Evolutionary conservation across 2,329 filamentous ascomycete species (phyloP).

Genomic region (Lachnellula cervina): DNA sequence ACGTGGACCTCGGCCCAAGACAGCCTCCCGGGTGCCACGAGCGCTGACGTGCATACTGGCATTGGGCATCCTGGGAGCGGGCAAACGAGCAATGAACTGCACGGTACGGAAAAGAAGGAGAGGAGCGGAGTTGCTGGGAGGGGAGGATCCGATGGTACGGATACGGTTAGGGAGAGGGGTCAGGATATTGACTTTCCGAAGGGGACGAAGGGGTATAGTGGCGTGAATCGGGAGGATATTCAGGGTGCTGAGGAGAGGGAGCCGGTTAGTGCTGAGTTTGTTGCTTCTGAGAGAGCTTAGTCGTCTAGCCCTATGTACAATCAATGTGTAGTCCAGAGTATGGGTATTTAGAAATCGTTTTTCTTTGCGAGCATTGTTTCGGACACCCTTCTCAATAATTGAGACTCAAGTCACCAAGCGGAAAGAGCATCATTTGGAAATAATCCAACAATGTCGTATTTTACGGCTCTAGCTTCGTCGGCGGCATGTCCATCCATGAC

Average conservation of each 20-base stretch:
- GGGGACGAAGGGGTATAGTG: not conserved
- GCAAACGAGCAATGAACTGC: constrained; percentile 38
- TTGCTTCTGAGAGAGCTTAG: constrained; percentile 3
- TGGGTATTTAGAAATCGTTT: not conserved
- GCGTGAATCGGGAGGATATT: not conserved
- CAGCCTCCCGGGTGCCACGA: constrained; percentile 42
- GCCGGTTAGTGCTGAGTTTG: not conserved
- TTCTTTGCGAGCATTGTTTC: no score
- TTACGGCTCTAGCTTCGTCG: no score
- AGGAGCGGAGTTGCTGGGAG: constrained; percentile 36
- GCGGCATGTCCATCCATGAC: no score
- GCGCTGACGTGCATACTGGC: constrained; percentile 39
- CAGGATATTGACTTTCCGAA: constrained; percentile 1
- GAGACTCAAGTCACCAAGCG: no score
- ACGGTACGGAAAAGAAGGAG: constrained; percentile 37
- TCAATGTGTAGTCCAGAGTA: not conserved
- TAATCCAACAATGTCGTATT: no score
- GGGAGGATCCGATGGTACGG: constrained; percentile 3
- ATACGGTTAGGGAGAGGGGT: constrained; percentile 9
- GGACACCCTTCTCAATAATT: no score
- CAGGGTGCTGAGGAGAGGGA: not conserved
- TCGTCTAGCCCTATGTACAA: not conserved
- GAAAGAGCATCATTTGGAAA: no score
- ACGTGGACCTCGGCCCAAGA: constrained; percentile 32
- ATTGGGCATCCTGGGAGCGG: constrained; percentile 42